Base-by-base conservation (phyloP, 495 filamentous ascomycete species). In the Paragyromitra xinjiangensis region DNA sequence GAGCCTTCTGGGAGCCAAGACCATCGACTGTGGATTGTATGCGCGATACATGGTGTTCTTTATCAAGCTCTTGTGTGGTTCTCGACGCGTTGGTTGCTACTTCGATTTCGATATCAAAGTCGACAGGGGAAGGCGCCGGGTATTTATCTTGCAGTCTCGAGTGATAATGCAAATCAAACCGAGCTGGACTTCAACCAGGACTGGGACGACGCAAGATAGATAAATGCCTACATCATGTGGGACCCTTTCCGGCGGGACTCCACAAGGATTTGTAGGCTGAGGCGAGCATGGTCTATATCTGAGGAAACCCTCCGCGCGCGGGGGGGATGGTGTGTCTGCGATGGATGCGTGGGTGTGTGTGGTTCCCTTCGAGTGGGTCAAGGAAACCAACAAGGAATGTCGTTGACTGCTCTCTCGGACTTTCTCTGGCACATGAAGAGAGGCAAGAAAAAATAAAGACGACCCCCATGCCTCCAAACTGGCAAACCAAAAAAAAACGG, bases 391-490 rank as follows among this genome's bases (percentile, higher is more conserved):
- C 48, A 72, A 58, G 51, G 68, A 45, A 71, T 62, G n/a, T 44
- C 42, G 59, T 39, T 63, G 40, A 71, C 55, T 61, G 53, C 44
- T 61, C 59, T 61, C 71, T 68, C 71, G 12, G 51, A 59, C 71
- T 67, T 51, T 56, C 71, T 66, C 56, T 75, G 26, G 44, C 44
- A 66, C 75, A 61, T 65, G 74, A 50, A 50, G 61, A 59, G 42
- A 50, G 62, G 59, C 16, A 56, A 64, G 48, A 63, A 72, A 51
- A 64, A 72, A 72, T 51, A 64, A 62, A 40, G 53, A 48, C 51
- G 68, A 79, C 77, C 77, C 77, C 77, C 77, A 79, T 79, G 77
- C 74, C 39, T 16, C 45, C 14, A 39, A 55, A 44, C 51, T 22
- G 22, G 56, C 55, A 42, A 19, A 53, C 40, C 56, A 74, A 55